These are phyloP conservation scores for Hypoxylon perforatum DNA, from an alignment of 495 filamentous ascomycete species.

Conservation along the genomic window DNA sequence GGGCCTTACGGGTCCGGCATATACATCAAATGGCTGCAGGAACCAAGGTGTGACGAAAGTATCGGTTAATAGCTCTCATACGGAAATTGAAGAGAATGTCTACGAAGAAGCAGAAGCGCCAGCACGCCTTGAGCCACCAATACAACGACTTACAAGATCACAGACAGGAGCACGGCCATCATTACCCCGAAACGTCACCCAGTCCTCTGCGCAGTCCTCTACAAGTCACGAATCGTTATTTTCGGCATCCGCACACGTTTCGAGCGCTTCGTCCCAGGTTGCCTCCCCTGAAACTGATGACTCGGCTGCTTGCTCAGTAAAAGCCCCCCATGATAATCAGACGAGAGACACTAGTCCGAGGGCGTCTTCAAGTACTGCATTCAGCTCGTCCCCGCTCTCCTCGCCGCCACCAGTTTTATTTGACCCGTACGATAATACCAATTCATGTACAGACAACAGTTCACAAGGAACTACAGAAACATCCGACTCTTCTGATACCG, in stretches of 20 bases:
- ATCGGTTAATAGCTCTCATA: not conserved
- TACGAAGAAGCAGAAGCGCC: constrained; percentile 2
- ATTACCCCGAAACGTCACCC: constrained; percentile 32
- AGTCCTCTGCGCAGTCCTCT: constrained; percentile 35
- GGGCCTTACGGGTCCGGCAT: not conserved
- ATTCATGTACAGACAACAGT: constrained; percentile 42
- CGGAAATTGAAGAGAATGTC: not conserved
- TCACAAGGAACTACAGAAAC: constrained; percentile 40
- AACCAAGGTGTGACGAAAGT: not conserved
- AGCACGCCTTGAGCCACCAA: not conserved
- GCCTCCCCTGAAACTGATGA: constrained; percentile 39
- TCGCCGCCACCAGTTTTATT: constrained; percentile 57
- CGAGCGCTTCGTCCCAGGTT: constrained; percentile 32
- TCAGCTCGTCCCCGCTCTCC: constrained; percentile 57
- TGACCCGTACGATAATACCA: constrained; percentile 55
- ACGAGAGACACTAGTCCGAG: constrained; percentile 36
- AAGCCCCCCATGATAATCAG: not conserved
- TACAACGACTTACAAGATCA: constrained; percentile 34
- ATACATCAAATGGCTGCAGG: not conserved
- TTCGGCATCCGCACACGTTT: constrained; percentile 21
- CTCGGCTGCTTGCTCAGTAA: constrained; percentile 11
- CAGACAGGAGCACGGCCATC: constrained; percentile 32
- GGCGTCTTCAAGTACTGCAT: constrained; percentile 22
- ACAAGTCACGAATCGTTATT: constrained; percentile 34
- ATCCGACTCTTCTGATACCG: constrained; percentile 51